phyloP scores from a whole-genome alignment of 140 eudicot species.

The Anethum foeniculum region DNA sequence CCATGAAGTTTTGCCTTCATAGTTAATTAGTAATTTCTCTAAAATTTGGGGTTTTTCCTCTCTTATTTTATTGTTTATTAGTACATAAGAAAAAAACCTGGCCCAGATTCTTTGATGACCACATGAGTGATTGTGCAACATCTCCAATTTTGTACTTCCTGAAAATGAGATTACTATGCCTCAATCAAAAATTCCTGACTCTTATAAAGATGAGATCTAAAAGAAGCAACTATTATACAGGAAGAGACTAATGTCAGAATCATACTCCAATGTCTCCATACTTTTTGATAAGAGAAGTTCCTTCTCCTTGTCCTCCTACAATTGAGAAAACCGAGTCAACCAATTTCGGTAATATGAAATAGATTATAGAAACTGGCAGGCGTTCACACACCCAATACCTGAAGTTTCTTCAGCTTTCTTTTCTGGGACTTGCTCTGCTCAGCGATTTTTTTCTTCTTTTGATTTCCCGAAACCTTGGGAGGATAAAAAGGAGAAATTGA shows the following conservation, averaged over 20 bases:
- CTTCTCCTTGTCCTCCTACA: conserved; percentile 82
- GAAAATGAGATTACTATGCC: conserved; percentile 9
- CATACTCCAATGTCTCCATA: conserved; percentile 80
- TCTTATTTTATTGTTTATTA: background rate
- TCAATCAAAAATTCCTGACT: background rate
- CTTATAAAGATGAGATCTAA: background rate
- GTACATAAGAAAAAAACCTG: conserved; percentile 40
- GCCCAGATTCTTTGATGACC: conserved; percentile 82
- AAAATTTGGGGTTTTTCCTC: background rate
- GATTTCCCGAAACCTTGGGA: conserved; percentile 30
- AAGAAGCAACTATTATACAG: conserved; percentile 6
- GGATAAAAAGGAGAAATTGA: background rate
- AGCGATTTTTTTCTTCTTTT: conserved; percentile 25
- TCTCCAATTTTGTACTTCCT: conserved; percentile 77
- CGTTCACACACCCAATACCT: conserved; percentile 32
- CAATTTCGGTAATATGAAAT: background rate
- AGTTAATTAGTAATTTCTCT: background rate
- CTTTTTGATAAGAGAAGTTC: conserved; percentile 61
- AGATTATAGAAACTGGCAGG: background rate
- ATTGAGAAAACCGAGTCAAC: conserved; percentile 13
- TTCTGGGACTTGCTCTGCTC: conserved; percentile 63
- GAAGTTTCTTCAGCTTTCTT: conserved; percentile 69
- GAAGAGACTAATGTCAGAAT: conserved; percentile 13
- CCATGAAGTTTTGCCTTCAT: background rate
- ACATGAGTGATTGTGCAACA: conserved; percentile 68